These are phyloP conservation scores for Favolaschia claudopus DNA, from an alignment of 768 basidiomycete species.

Conservation along the genomic window DNA sequence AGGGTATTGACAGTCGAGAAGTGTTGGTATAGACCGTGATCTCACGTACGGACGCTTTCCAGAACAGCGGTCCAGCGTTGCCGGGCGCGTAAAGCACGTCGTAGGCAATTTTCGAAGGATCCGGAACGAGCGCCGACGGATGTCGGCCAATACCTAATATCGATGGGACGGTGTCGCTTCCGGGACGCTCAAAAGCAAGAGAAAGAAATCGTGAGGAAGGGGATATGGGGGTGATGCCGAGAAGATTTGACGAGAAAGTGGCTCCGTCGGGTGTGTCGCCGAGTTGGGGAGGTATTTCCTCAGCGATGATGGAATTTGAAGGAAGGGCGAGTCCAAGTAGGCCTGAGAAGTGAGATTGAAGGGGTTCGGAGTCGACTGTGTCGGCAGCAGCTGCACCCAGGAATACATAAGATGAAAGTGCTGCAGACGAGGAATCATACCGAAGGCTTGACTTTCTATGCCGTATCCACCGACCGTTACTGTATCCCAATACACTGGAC, in stretches of 20 bases:
- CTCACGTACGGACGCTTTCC: conserved; percentile 65
- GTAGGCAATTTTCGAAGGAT: conserved; percentile 62
- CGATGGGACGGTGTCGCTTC: conserved; percentile 61
- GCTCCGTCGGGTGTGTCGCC: conserved; percentile 69
- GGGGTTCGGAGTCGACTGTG: conserved; percentile 61
- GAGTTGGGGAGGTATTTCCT: conserved; percentile 54
- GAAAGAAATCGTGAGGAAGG: conserved; percentile 73
- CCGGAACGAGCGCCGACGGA: conserved; percentile 57
- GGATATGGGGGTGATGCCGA: conserved; percentile 64
- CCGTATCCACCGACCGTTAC: conserved; percentile 69
- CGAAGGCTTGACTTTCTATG: conserved; percentile 73
- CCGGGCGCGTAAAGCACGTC: conserved; percentile 45
- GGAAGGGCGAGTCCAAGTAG: conserved; percentile 82
- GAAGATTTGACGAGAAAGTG: conserved; percentile 71
- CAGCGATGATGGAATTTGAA: conserved; percentile 70
- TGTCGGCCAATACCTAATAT: conserved; percentile 76
- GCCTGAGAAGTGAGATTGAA: conserved; percentile 65
- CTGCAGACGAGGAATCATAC: conserved; percentile 43
- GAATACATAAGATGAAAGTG: not conserved
- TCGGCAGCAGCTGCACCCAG: conserved; percentile 63
- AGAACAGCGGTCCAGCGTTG: conserved; percentile 59
- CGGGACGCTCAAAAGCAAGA: conserved; percentile 73
- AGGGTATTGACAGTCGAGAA: conserved; percentile 11
- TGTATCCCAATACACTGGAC: conserved; percentile 75
- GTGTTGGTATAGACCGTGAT: conserved; percentile 61